Evolutionary conservation across 805 yeast species (phyloP).

Genomic region (Wickerhamiella sorbophila): DNA sequence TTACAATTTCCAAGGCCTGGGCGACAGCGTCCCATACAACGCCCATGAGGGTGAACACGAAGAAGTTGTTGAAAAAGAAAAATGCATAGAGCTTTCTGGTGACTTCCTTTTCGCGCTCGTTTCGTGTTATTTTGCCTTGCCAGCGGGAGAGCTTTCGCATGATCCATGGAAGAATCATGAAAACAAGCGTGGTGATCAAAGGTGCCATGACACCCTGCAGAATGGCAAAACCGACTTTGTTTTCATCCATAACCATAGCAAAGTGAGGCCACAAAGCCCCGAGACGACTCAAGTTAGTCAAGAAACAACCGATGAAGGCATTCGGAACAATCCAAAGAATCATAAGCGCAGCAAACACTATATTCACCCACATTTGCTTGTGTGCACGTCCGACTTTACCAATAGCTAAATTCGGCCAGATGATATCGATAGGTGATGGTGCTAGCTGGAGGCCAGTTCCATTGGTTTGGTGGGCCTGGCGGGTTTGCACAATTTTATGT

Average conservation of each 20-base stretch:
- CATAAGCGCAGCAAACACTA: slow-evolving; percentile 20
- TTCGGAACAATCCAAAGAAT: slow-evolving; percentile 28
- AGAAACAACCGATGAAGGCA: slow-evolving; percentile 29
- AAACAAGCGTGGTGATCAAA: slow-evolving; percentile 23
- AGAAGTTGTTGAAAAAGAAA: slow-evolving; percentile 27
- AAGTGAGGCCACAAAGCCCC: slow-evolving; percentile 27
- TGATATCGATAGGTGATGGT: slow-evolving; percentile 25
- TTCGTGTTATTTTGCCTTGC: slow-evolving; percentile 27
- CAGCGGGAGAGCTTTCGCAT: slow-evolving; percentile 25
- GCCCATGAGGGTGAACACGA: slow-evolving; percentile 27
- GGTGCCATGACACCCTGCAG: slow-evolving; percentile 30
- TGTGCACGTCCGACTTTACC: slow-evolving; percentile 18
- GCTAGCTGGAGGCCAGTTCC: slow-evolving; percentile 19
- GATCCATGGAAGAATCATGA: slow-evolving; percentile 24
- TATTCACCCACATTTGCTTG: slow-evolving; percentile 24
- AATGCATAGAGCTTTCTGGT: slow-evolving; percentile 26
- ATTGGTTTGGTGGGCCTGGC: slow-evolving; percentile 4
- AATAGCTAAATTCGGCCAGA: slow-evolving; percentile 26
- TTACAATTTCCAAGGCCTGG: slow-evolving; percentile 19
- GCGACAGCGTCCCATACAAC: slow-evolving; percentile 27
- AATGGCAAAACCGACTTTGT: slow-evolving; percentile 22
- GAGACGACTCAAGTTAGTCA: slow-evolving; percentile 25
- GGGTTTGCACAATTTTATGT: slow-evolving; percentile 16
- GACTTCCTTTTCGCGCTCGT: slow-evolving; percentile 27
- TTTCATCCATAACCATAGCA: slow-evolving; percentile 16